Percentiles rank a stretch among this genome's conserved stretches.
Evolutionary conservation across 345 rosid genomes (phyloP).

Genomic region (Citrus sp.): DNA sequence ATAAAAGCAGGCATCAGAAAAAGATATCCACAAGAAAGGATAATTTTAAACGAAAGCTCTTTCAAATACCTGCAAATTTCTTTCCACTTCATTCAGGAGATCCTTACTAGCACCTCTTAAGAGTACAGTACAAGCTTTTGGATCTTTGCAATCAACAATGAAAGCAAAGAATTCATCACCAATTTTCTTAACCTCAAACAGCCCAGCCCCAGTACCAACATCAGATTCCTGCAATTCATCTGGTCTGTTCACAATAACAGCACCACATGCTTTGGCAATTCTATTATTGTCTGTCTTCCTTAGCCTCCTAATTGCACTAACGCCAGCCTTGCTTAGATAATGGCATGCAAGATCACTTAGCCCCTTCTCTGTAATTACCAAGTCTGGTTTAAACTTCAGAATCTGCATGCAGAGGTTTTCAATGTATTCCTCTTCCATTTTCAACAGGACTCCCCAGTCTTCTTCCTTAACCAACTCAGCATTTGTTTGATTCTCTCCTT

Average conservation of each 20-base stretch:
- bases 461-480: conserved; percentile 91
- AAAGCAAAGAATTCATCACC: conserved; percentile 95
- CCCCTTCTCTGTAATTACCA: conserved; percentile 96
- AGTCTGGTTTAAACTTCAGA: conserved; percentile 82
- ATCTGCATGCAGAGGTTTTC: conserved; percentile 79
- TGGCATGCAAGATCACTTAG: conserved; percentile 96
- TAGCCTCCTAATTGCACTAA: conserved; percentile 92
- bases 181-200: conserved; percentile 91
- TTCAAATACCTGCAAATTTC: conserved; percentile 79
- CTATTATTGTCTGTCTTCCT: conserved; percentile 89
- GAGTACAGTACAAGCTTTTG: conserved; percentile 91
- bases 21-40: not conserved
- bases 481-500: conserved; percentile 98
- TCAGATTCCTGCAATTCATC: conserved; percentile 97
- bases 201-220: conserved; percentile 92
- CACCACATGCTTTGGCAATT: conserved; percentile 95
- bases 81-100: conserved; percentile 92
- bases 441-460: conserved; percentile 82
- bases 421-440: conserved; percentile 92
- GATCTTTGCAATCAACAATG: conserved; percentile 88
- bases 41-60: conserved; percentile 3
- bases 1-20: conserved; percentile 14
- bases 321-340: conserved; percentile 88
- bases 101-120: conserved; percentile 98
- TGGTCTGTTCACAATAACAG: conserved; percentile 90